Conservation (phyloP, 2,329 filamentous ascomycete genomes). For the Paecilomyces niveus region DNA sequence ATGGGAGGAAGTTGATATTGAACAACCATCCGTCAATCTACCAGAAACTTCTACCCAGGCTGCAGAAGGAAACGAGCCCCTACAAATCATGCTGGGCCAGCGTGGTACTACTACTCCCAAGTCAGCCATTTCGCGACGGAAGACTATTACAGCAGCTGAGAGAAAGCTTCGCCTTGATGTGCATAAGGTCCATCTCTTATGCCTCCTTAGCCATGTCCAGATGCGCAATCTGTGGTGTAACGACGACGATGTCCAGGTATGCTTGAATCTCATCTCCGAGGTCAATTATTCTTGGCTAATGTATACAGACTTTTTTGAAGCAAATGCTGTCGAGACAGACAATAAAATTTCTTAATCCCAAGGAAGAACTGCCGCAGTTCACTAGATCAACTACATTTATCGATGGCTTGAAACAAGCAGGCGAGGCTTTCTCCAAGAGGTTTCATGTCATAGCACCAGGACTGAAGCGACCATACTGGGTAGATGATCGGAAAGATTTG, state of each 20-base stretch:
- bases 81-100: conserved; percentile 33
- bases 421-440: conserved; percentile 58
- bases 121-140: conserved; percentile 33
- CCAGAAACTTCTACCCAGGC: conserved; percentile 10
- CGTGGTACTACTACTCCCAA: conserved; percentile 16
- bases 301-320: conserved; percentile 43
- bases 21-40: conserved; percentile 18
- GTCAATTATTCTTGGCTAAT: neutral
- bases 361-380: conserved; percentile 62
- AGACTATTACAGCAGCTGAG: conserved; percentile 50
- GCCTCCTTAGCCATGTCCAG: conserved; percentile 69
- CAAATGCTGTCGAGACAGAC: conserved; percentile 60
- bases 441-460: conserved; percentile 69
- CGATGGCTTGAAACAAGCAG: conserved; percentile 65
- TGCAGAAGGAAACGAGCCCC: conserved; percentile 15
- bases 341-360: conserved; percentile 61
- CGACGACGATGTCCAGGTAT: conserved; percentile 58
- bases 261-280: conserved; percentile 3
- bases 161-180: conserved; percentile 60
- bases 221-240: conserved; percentile 87
- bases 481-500: conserved; percentile 57
- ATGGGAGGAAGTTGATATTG: conserved; percentile 43
- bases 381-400: conserved; percentile 69
- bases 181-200: conserved; percentile 83
- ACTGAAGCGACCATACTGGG: conserved; percentile 66